Base-by-base conservation (phyloP, 805 yeast species). In the Candida alai region DNA sequence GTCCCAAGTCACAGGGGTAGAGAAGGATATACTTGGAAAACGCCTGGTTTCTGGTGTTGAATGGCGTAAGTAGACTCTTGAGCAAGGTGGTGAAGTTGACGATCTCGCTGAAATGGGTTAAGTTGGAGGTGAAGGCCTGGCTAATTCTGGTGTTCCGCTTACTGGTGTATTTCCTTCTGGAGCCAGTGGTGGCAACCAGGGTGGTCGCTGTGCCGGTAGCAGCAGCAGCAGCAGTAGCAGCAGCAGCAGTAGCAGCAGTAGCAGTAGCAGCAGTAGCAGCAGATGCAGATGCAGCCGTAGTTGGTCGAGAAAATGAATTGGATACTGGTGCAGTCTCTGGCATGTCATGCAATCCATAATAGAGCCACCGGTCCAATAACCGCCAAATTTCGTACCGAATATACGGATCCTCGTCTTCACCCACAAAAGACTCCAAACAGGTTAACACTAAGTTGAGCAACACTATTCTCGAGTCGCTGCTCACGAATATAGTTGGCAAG, bases 341-440 rank as follows among this genome's bases (percentile, higher is more conserved):
- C 10, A 22, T 20, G 23, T 36, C 42, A 24, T 39, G 31, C 16
- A 42, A 39, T 5, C 43, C 40, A 19, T 63, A 67, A 44, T 80
- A 82, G 5, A 85, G 59, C 84, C 94, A 81, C 3, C 66, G 54
- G 47, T 88, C 96, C 6, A 87, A 40, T 5, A 71, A 57, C n/a
- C 57, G 58, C 96, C 96, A 88, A 11, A 84, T 65, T 26, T 61
- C 63, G 16, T 58, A 50, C 43, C 79, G 70, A 18, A 70, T 40
- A 4, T 41, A 41, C 9, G 49, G 39, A 15, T 51, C 48, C 2
- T 49, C 44, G 19, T 50, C 53, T n/a, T 61, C 59, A 11, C 22
- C 22, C 5, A 80, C 78, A 29, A 87, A 65, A 57, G 49, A 56
- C 6, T 51, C 45, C 27, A 88, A 53, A 0, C 80, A 77, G 27